Conservation (phyloP, 1,284 basidiomycete genomes). For the Puccinia novopanici region DNA sequence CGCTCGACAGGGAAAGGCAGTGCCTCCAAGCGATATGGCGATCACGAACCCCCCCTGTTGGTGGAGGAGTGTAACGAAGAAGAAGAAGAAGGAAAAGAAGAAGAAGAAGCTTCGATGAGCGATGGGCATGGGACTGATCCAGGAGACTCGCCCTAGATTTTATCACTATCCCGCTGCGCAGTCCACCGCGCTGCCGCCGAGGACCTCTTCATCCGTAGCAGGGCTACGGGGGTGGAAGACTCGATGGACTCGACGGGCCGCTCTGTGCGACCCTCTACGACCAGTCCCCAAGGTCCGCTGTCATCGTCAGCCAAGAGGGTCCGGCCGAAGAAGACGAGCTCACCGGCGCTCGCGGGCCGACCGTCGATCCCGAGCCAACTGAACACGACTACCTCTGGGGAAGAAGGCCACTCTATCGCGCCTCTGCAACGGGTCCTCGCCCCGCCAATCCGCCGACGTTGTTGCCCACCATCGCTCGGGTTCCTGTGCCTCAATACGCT, state of each 20-base stretch:
- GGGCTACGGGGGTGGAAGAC: neutral
- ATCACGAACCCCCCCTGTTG: constrained; percentile 21
- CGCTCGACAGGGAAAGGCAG: constrained; percentile 6
- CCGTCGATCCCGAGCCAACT: neutral
- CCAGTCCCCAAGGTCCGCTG: too few relatives aligned
- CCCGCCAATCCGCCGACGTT: neutral
- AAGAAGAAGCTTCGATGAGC: constrained; percentile 7
- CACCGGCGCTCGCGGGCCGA: too few relatives aligned
- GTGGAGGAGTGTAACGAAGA: too few relatives aligned
- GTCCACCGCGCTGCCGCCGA: constrained; percentile 21
- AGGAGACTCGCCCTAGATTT: constrained; percentile 23
- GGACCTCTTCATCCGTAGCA: neutral
- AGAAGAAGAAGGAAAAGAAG: constrained; percentile 13
- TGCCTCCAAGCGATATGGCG: constrained; percentile 9
- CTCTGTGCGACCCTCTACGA: neutral
- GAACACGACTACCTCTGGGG: neutral
- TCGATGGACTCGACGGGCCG: neutral
- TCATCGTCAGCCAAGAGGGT: too few relatives aligned
- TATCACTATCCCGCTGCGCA: constrained; percentile 11
- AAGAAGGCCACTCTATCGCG: neutral
- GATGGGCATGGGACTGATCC: constrained; percentile 5
- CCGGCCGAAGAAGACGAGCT: too few relatives aligned
- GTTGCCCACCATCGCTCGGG: neutral
- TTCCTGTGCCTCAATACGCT: neutral
- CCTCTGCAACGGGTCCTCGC: neutral